Conservation (phyloP, 176 grass and related monocot species). For the Oropetium thomaeum region DNA sequence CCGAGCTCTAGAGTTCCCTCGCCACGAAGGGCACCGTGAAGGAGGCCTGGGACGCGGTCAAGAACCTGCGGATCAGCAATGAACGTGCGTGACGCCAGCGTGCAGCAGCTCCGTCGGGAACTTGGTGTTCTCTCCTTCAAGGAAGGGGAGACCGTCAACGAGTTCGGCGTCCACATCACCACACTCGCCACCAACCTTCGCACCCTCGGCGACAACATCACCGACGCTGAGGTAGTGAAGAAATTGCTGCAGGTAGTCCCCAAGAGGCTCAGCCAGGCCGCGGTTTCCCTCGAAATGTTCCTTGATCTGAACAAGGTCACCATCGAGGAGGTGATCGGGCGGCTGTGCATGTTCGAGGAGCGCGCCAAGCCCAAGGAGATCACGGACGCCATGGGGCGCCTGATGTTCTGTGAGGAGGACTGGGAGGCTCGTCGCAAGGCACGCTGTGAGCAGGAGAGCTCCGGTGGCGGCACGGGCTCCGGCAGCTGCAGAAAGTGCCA, state of each 20-base stretch:
- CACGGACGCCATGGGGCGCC: background rate
- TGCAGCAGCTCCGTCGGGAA: background rate
- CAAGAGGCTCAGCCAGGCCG: background rate
- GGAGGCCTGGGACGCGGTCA: background rate
- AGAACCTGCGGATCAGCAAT: background rate
- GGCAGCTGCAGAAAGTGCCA: background rate
- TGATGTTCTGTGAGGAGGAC: background rate
- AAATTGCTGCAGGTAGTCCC: background rate
- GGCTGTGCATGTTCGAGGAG: background rate
- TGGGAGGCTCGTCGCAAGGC: background rate
- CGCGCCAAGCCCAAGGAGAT: background rate
- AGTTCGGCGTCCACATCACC: background rate
- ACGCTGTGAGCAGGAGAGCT: background rate
- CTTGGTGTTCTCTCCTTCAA: background rate
- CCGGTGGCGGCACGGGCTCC: background rate
- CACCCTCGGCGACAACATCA: background rate
- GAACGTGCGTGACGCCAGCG: background rate
- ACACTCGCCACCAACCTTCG: background rate
- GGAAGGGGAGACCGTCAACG: background rate
- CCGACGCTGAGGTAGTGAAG: background rate
- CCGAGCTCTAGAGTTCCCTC: background rate
- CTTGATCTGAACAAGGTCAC: background rate
- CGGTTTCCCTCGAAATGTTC: background rate
- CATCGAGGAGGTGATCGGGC: background rate
- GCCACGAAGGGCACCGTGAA: constrained; percentile 1